Evolutionary conservation across 1,139 yeast genomes (phyloP), one percentile per base, ranked within the genome.

Genomic region (Magnusiomyces starmeri): DNA sequence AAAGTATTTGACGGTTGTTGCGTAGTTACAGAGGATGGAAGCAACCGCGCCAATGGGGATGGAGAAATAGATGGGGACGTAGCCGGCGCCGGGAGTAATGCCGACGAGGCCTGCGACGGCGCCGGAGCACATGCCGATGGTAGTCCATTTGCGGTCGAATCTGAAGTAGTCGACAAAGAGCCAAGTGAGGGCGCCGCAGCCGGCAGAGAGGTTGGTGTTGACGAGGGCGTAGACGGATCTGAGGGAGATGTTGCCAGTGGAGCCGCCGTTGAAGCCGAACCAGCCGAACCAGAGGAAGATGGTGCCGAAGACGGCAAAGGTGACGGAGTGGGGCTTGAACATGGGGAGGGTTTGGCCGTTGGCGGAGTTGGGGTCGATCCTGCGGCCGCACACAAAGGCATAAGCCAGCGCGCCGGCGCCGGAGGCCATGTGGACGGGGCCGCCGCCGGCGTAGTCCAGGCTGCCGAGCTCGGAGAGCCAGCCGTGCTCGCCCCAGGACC

Each of bases 221-320:
- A 85, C 86, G 67, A 86, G 80, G 29, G 96, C 95, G 74, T 89
- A 88, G 85, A 88, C 87, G 53, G 96, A 89, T 72, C 97, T 84
- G 67, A 90, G 82, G 56, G 90, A 70, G 42, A 96, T 85, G 67
- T 86, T 85, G 69, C 96, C 96, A 52, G 96, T 86, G 48, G 96
- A 87, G 62, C 97, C 97, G 70, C 96, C 96, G 75, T 92, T 90
- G 79, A 90, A 90, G 50, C 97, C 97, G 65, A 86, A 88, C 97
- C 98, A 90, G 45, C 97, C 97, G 64, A 90, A 88, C 96, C 97
- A 90, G 63, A 90, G 79, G 74, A 92, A 86, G 3, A 87, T 83
- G 22, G 97, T 89, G 53, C 97, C 98, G 57, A 90, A 73, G n/a
- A 89, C 96, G 56, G 88, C 87, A 49, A 89, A 81, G 12, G 94